A percentile compares a stretch with the other conserved stretches of the same genome.
phyloP scores from a whole-genome alignment of 257 asterid species.

The Thymus quinquecostatus region DNA sequence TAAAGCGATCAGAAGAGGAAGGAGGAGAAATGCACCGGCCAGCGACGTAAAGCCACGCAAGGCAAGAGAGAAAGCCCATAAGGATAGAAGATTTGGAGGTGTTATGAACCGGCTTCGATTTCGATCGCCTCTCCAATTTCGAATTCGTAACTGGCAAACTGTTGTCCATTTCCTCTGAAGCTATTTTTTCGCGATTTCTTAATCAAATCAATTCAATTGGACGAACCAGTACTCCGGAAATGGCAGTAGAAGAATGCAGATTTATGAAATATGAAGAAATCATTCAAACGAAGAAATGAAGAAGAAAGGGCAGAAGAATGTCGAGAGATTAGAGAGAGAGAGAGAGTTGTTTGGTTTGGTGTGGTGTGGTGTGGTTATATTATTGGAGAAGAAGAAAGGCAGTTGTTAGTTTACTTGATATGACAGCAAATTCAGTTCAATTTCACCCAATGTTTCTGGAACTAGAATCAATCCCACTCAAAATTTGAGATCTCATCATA shows the following conservation, averaged over 20 bases:
- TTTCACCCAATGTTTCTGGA: not conserved
- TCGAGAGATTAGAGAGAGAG: constrained; percentile 1
- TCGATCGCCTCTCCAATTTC: constrained; percentile 80
- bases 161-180: constrained; percentile 28
- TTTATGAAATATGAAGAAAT: not conserved
- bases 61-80: constrained; percentile 75
- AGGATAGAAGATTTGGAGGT: constrained; percentile 73
- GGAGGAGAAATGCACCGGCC: constrained; percentile 58
- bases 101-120: constrained; percentile 56
- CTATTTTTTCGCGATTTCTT: not conserved
- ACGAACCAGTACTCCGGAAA: not conserved
- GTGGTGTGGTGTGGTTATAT: not conserved
- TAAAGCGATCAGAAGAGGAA: not conserved
- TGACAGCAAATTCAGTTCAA: constrained; percentile 18
- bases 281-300: not conserved
- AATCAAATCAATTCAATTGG: not conserved
- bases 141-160: constrained; percentile 57
- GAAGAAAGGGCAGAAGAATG: not conserved
- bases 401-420: constrained; percentile 35
- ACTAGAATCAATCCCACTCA: too few relatives aligned
- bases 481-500: not conserved
- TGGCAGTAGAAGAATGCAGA: not conserved
- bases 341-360: not conserved
- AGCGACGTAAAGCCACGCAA: constrained; percentile 95
- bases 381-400: constrained; percentile 22